These are phyloP conservation scores for Coemansia sp. DNA, from an alignment of 192 early-diverging fungal genomes.

Conservation along the genomic window DNA sequence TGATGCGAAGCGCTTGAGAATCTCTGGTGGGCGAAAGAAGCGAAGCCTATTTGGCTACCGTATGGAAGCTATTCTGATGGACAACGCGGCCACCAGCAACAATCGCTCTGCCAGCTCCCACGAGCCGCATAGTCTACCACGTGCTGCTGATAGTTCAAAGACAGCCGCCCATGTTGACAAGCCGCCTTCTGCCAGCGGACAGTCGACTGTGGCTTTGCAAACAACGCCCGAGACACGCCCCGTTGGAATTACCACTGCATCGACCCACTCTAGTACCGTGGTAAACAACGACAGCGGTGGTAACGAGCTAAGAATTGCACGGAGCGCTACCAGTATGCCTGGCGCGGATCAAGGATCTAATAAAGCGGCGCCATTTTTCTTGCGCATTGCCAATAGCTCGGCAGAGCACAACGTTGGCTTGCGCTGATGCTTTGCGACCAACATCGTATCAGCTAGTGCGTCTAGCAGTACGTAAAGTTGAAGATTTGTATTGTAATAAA, in stretches of 20 bases:
- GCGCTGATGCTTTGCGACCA: not conserved
- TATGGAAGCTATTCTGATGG: constrained; percentile 13
- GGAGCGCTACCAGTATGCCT: not conserved
- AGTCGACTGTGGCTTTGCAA: not conserved
- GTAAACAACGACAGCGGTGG: not conserved
- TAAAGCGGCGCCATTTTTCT: not conserved
- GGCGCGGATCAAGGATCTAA: not conserved
- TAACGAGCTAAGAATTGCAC: not conserved
- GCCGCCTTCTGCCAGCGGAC: not conserved
- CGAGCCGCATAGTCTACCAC: not conserved
- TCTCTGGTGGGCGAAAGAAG: not conserved
- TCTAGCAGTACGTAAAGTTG: not conserved
- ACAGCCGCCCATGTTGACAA: not conserved
- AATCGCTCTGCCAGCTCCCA: not conserved
- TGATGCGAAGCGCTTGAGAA: not conserved
- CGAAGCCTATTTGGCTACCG: constrained; percentile 40
- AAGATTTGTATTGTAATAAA: not conserved
- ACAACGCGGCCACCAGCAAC: not conserved
- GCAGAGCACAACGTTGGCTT: not conserved
- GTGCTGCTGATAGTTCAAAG: not conserved
- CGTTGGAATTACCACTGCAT: not conserved
- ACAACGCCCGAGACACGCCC: not conserved
- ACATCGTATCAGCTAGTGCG: not conserved
- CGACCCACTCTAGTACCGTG: not conserved
- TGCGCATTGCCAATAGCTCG: not conserved